Evolutionary conservation across 306 rosid species (phyloP), one percentile per base, ranked within the genome.

Genomic region (Dryas alaskensis): DNA sequence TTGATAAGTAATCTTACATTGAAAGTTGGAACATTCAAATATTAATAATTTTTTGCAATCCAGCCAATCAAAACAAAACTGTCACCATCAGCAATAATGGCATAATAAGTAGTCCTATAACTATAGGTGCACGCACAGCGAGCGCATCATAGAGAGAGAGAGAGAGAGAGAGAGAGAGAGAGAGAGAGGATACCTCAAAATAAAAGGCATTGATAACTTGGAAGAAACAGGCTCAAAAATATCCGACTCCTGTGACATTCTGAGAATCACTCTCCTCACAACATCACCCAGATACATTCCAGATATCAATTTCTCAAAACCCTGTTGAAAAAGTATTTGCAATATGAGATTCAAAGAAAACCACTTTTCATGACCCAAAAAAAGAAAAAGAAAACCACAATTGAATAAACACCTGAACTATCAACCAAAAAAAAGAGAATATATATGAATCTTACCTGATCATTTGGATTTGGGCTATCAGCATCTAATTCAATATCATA

Each of bases 261-360:
- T 87, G 60, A 89, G 87, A 60, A 93, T 83, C 54, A 93, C 93
- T 86, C 98, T 89, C 81, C 98, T 87, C 65, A 93, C 97, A 2
- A 93, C 86, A 62, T 93, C 98, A 25, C 98, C 98, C 27, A 93
- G 89, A 84, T 93, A 93, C 98, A 93, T 87, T 78, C 97, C 98
- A 57, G 98, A 89, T 80, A 93, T 90, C 97, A 93, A 84, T 82
- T 93, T 93, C 83, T 93, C 98, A 31, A 93, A 93, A 80, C 97
- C 98, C 98, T 93, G 87, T 76, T 82, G 7, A 67, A 53, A 70
- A 70, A 78, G 77, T 64, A 8, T 67, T 60, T 65, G 61, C 47
- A 65, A 74, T 58, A 45, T 27, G 75, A 79, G 27, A 79, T 82
- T 73, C 22, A 46, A 46, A 42, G 37, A 40, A 58, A 61, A 40